Evolutionary conservation across 768 basidiomycete genomes (phyloP).

Genomic region (Podaxis pistillaris): DNA sequence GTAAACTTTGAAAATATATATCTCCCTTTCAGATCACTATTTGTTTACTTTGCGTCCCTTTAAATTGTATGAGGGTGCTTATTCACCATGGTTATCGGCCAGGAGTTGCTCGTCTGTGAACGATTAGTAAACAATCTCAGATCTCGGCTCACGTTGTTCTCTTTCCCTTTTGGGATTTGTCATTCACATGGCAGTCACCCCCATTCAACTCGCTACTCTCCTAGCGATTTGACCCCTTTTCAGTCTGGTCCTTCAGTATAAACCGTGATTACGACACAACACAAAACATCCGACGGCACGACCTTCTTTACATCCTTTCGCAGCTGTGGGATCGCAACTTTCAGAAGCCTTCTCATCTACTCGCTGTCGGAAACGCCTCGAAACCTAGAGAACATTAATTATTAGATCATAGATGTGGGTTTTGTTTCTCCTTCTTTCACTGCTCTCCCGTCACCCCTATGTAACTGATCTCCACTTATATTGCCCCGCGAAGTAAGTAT

Average conservation of each 20-base stretch:
- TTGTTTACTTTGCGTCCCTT: background rate
- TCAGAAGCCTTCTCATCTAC: too few species aligned
- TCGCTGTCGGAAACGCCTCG: background rate
- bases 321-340: too few species aligned
- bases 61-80: background rate
- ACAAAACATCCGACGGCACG: too few species aligned
- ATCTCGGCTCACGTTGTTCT: background rate
- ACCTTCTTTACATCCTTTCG: too few species aligned
- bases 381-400: background rate
- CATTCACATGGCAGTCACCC: background rate
- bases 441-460: too few species aligned
- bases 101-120: background rate
- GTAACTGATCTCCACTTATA: too few species aligned
- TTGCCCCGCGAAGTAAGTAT: too few species aligned
- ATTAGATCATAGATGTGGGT: background rate
- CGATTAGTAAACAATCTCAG: background rate
- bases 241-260: background rate
- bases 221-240: background rate
- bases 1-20: background rate
- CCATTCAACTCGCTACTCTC: background rate
- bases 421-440: too few species aligned
- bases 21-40: background rate
- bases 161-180: background rate
- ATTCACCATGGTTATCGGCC: background rate
- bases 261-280: background rate